Conservation (phyloP, 768 basidiomycete genomes). For the Ramaria rubella region DNA sequence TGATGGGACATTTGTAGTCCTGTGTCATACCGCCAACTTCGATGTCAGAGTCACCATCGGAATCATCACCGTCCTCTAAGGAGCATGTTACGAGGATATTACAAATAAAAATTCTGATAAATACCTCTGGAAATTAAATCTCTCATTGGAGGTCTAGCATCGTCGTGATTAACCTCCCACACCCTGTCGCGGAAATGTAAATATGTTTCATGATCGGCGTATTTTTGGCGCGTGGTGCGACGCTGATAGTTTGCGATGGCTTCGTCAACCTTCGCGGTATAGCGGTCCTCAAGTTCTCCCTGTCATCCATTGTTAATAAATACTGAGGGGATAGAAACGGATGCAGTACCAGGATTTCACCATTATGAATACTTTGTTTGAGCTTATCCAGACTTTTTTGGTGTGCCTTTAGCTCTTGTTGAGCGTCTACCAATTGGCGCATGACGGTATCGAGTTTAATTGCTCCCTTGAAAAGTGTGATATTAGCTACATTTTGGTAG, state of each 20-base stretch:
- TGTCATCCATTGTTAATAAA: conserved; percentile 23
- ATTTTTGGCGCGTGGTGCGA: conserved; percentile 75
- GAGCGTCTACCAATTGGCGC: conserved; percentile 61
- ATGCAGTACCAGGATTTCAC: conserved; percentile 52
- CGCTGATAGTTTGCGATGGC: conserved; percentile 41
- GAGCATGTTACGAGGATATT: not conserved
- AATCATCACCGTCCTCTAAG: conserved; percentile 67
- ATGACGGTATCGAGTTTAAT: conserved; percentile 58
- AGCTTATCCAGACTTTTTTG: conserved; percentile 47
- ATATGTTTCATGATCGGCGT: conserved; percentile 57
- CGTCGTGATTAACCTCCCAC: conserved; percentile 65
- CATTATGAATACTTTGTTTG: conserved; percentile 47
- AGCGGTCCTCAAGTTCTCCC: conserved; percentile 47
- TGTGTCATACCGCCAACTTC: conserved; percentile 83
- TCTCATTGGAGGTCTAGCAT: conserved; percentile 70
- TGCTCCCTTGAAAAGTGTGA: not conserved
- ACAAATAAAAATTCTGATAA: not conserved
- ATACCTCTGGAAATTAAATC: conserved; percentile 66
- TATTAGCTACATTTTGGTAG: not conserved
- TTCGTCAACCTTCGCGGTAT: conserved; percentile 40
- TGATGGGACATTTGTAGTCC: conserved; percentile 80
- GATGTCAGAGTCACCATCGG: conserved; percentile 82
- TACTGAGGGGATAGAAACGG: not conserved
- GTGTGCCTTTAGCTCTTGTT: conserved; percentile 53
- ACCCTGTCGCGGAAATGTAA: conserved; percentile 54